phyloP scores from a whole-genome alignment of 106 monocot species.

The Platanthera guangdongensis region DNA sequence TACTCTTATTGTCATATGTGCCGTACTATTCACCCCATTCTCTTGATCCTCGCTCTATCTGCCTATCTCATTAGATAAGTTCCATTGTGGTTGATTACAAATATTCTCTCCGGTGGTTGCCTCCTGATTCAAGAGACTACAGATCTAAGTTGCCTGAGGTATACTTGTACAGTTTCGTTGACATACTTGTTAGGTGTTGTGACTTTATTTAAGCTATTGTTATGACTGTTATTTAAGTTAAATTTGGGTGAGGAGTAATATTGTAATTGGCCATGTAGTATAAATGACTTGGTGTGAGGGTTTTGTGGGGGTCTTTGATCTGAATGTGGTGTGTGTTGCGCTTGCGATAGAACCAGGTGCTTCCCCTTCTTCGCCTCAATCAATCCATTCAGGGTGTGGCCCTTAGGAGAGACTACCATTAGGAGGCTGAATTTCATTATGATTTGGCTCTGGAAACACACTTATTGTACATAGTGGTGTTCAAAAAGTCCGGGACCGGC shows the following conservation, averaged over 20 bases:
- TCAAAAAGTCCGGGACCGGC: no score
- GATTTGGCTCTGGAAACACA: background rate
- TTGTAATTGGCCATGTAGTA: no score
- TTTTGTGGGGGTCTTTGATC: no score
- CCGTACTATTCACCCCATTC: background rate
- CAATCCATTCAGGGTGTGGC: no score
- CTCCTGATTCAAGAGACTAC: conserved; percentile 37
- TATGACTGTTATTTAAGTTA: no score
- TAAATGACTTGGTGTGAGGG: no score
- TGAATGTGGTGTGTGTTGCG: no score
- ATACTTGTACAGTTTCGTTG: background rate
- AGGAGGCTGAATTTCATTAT: background rate
- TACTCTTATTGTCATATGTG: background rate
- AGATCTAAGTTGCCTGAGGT: conserved; percentile 60
- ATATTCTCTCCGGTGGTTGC: conserved; percentile 47
- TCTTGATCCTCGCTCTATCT: background rate
- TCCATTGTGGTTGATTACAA: conserved; percentile 68
- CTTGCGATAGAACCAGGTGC: no score
- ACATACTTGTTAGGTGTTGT: background rate
- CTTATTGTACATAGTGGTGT: background rate
- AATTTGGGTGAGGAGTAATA: no score
- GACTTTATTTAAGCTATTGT: no score
- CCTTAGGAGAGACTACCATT: background rate
- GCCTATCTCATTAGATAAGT: conserved; percentile 39
- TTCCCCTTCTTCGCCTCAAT: no score